A percentile compares a stretch with the other conserved stretches of the same genome.
These are phyloP conservation scores for Aegilops tauschii DNA, from an alignment of 176 grass and related monocot genomes.

Conservation along the genomic window DNA sequence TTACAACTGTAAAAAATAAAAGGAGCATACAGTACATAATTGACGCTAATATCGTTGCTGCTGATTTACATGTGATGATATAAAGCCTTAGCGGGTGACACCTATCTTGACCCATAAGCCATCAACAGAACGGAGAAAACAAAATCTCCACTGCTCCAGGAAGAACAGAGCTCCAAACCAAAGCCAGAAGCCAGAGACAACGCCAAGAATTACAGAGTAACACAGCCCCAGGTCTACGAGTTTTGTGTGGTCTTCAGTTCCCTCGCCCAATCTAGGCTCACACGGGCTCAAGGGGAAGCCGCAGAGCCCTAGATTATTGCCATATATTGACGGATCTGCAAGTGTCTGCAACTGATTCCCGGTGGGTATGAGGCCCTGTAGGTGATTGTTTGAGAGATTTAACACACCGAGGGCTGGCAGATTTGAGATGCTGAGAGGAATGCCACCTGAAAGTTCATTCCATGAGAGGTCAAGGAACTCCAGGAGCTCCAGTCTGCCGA, in stretches of 20 bases:
- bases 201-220: not conserved
- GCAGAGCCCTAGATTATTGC: not conserved
- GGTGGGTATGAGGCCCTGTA: not conserved
- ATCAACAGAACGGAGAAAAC: not conserved
- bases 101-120: not conserved
- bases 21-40: not conserved
- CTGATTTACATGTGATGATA: not conserved
- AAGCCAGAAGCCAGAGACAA: not conserved
- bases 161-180: not conserved
- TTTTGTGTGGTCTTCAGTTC: not conserved
- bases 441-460: not conserved
- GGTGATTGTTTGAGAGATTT: not conserved
- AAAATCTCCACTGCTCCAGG: not conserved
- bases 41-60: not conserved
- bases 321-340: not conserved
- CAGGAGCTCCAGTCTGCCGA: not conserved
- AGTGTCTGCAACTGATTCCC: not conserved
- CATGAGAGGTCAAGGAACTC: not conserved
- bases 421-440: not conserved
- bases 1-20: not conserved
- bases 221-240: not conserved
- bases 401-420: not conserved
- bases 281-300: not conserved
- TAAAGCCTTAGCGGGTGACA: not conserved
- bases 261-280: not conserved